Evolutionary conservation across 768 basidiomycete species (phyloP).

Genomic region (Tylopilus sp.): DNA sequence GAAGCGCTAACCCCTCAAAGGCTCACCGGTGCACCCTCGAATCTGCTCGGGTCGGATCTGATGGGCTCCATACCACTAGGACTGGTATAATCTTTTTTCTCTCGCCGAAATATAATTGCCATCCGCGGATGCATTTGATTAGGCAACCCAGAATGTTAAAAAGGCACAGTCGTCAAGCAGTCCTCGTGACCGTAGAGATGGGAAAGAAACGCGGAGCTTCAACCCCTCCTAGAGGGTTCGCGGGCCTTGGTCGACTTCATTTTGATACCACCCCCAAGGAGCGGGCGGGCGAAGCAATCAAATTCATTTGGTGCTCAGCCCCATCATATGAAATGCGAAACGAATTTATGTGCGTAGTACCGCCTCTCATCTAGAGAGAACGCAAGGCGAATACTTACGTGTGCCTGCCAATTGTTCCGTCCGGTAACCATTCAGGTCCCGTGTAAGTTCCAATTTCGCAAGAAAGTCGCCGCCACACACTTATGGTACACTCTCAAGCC

Average conservation of each 20-base stretch:
- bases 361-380: slow-evolving; percentile 2
- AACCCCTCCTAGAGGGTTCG: not conserved
- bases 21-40: no score
- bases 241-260: not conserved
- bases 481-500: slow-evolving; percentile 1
- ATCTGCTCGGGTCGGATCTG: slow-evolving; percentile 12
- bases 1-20: no score
- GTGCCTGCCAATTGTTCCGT: not conserved
- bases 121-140: slow-evolving; percentile 6
- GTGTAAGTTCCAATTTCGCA: slow-evolving; percentile 10
- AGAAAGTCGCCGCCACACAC: not conserved
- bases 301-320: slow-evolving; percentile 8
- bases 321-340: slow-evolving; percentile 11
- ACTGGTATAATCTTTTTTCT: not conserved
- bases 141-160: not conserved
- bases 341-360: slow-evolving; percentile 5
- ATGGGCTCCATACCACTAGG: not conserved
- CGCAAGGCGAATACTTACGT: not conserved
- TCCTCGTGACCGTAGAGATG: slow-evolving; percentile 2
- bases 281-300: not conserved
- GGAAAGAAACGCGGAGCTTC: slow-evolving; percentile 8
- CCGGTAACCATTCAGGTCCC: slow-evolving; percentile 6
- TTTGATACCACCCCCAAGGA: not conserved
- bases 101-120: not conserved
- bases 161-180: slow-evolving; percentile 16